Base-by-base conservation (phyloP, 1,284 basidiomycete genomes). In the Sphagnurus paluster region DNA sequence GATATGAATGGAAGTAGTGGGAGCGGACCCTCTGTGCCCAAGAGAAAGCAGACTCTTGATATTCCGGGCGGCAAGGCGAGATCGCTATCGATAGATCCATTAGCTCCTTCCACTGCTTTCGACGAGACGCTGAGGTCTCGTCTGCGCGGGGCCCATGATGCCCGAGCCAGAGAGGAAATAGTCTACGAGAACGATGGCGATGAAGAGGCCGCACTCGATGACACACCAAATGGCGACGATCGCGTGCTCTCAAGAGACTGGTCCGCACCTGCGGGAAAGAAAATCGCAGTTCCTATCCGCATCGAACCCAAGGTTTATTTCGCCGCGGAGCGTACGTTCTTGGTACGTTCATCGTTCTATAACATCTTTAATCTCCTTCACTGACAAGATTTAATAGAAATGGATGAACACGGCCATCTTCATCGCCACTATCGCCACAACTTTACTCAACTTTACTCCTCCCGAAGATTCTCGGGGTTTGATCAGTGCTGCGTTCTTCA, bases 221-320 rank as follows among this genome's bases (percentile, higher is more conserved):
- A 75, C 13, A 19, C 55, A 29, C 46, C 64, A 29, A 55, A 58
- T 14, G 72, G 70, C 13, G 71, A 79, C 29, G 83, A 86, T 49
- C 72, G 82, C 44, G 63, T 82, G 19, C 57, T 87, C 37, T 84
- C 90, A 38, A 75, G 88, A 49, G 78, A 85, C 49, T 93, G 93
- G 83, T 74, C 67, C 19, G 94, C 95, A 2, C 87, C 90, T 1
- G 71, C 79, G 36, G 96, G 96, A 14, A 98, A 98, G 74, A 80
- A 82, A 54, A 94, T 99, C 49, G 82, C 93, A 1, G 81, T 99
- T 1, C 95, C 96, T 26, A 87, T 99, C 25, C 82, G 96, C 42
- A 81, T 99, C 46, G 96, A 99, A 69, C 96, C 96, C 28, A 99
- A 99, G 71, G 94, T 97, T 5, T 97, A 97, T 64, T 99, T 98